Conservation (phyloP, 2,329 filamentous ascomycete species). For the Fusarium sp. region DNA sequence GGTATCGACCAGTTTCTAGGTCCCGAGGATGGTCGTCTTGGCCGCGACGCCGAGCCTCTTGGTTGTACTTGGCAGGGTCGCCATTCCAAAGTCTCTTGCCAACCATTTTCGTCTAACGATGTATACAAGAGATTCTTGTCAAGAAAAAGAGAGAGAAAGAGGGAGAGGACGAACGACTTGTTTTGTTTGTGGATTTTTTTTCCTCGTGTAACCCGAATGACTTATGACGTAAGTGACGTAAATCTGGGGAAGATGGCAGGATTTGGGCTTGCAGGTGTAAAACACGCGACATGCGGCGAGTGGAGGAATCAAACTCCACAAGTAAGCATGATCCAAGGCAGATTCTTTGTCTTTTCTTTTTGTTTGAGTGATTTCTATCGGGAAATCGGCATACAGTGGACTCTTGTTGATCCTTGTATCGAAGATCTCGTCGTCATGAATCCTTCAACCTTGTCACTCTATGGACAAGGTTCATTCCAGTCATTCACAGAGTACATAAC, state of each 20-base stretch:
- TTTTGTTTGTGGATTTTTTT: slow-evolving; percentile 14
- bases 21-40: slow-evolving; percentile 33
- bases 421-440: slow-evolving; percentile 2
- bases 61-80: background rate
- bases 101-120: slow-evolving; percentile 27
- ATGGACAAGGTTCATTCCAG: background rate
- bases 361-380: background rate
- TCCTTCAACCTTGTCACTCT: background rate
- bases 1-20: slow-evolving; percentile 32
- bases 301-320: slow-evolving; percentile 14
- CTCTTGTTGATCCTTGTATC: background rate
- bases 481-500: background rate
- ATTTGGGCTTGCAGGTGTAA: background rate
- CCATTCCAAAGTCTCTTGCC: slow-evolving; percentile 33
- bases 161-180: background rate
- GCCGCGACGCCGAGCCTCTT: slow-evolving; percentile 16
- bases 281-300: slow-evolving; percentile 21
- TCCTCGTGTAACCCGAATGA: background rate
- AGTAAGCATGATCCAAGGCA: slow-evolving; percentile 24
- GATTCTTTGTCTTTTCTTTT: background rate
- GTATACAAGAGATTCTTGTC: background rate
- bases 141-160: background rate
- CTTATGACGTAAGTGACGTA: slow-evolving; percentile 31
- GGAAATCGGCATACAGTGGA: background rate
- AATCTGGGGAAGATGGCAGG: slow-evolving; percentile 28